phyloP scores from a whole-genome alignment of 176 grass and related monocot species.

The Bonia amplexicaulis region DNA sequence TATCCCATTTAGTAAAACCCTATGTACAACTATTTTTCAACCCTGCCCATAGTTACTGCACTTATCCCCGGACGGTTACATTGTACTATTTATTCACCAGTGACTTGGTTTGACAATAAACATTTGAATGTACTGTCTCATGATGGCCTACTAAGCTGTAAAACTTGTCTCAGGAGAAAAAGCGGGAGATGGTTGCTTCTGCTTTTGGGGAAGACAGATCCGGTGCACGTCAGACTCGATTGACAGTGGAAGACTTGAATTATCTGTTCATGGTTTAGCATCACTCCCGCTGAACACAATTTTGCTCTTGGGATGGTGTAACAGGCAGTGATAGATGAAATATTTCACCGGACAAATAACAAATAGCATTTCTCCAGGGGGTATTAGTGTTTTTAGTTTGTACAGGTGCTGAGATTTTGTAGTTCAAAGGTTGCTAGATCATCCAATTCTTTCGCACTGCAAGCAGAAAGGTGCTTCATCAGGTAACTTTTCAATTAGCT shows the following conservation, averaged over 20 bases:
- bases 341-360: constrained; percentile 13
- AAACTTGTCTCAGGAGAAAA: constrained; percentile 65
- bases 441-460: constrained; percentile 31
- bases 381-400: constrained; percentile 36
- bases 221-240: constrained; percentile 64
- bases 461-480: constrained; percentile 6
- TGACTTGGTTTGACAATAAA: not conserved
- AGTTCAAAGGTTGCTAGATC: constrained; percentile 19
- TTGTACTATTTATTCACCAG: not conserved
- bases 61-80: not conserved
- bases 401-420: constrained; percentile 46
- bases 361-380: constrained; percentile 31
- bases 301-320: constrained; percentile 48
- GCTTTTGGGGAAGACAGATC: constrained; percentile 95
- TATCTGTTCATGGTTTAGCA: constrained; percentile 89
- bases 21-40: not conserved
- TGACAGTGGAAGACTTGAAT: constrained; percentile 86
- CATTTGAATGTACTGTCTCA: not conserved
- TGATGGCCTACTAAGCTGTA: constrained; percentile 13
- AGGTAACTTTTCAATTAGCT: constrained; percentile 14
- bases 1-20: not conserved
- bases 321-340: constrained; percentile 34
- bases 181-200: constrained; percentile 94
- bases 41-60: not conserved
- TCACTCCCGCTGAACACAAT: constrained; percentile 42